Percentiles rank a stretch among this genome's conserved stretches.
phyloP scores from a whole-genome alignment of 2,329 filamentous ascomycete species.

The Penicillium fuscoglaucum region DNA sequence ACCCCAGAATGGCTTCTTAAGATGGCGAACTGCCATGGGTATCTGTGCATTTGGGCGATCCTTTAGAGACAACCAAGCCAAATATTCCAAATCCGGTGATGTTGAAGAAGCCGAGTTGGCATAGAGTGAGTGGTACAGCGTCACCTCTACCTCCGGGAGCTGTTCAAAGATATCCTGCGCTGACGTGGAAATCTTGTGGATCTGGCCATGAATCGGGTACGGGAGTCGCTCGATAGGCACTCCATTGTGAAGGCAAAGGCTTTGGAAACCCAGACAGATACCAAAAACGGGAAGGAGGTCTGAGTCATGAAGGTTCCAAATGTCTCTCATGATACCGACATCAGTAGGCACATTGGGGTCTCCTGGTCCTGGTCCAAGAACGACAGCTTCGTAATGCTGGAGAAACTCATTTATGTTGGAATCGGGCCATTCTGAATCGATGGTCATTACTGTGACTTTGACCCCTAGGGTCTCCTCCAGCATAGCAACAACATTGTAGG shows the following conservation, averaged over 20 bases:
- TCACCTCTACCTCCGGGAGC: conserved; percentile 64
- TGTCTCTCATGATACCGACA: conserved; percentile 74
- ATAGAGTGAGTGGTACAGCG: conserved; percentile 71
- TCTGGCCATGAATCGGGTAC: conserved; percentile 80
- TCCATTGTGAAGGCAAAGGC: conserved; percentile 68
- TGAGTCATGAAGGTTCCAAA: conserved; percentile 68
- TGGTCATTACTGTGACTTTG: conserved; percentile 69
- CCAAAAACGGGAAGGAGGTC: conserved; percentile 75
- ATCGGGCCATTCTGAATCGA: conserved; percentile 56
- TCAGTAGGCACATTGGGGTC: conserved; percentile 71
- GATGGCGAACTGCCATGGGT: conserved; percentile 76
- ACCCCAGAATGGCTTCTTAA: conserved; percentile 72
- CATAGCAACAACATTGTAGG: conserved; percentile 87
- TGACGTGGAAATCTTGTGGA: conserved; percentile 64
- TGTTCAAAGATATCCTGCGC: conserved; percentile 65
- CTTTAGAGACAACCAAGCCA: conserved; percentile 60
- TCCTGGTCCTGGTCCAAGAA: conserved; percentile 89
- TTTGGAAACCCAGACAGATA: conserved; percentile 88
- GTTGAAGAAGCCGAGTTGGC: conserved; percentile 42
- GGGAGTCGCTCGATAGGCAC: conserved; percentile 64
- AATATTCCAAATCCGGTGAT: conserved; percentile 47
- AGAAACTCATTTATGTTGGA: conserved; percentile 51
- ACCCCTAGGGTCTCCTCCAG: conserved; percentile 69
- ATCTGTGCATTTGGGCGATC: conserved; percentile 48
- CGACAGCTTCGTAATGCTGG: conserved; percentile 73